Percentiles rank a stretch among this genome's conserved stretches.
phyloP scores from a whole-genome alignment of 495 filamentous ascomycete species.

The Penicillium longicatenatum region DNA sequence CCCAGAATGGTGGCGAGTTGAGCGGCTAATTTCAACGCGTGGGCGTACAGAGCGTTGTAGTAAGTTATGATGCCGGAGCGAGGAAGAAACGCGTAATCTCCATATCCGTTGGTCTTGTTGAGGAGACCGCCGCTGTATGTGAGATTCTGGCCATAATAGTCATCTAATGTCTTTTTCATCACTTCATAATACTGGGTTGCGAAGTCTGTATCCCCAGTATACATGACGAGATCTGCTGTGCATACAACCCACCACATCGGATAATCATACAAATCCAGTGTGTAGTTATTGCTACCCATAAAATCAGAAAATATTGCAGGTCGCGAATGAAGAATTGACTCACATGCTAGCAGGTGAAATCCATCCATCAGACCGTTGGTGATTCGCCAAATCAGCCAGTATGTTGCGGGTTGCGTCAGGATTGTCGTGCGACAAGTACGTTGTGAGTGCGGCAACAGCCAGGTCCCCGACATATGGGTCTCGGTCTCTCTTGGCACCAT shows the following conservation, averaged over 20 bases:
- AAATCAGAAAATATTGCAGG: not conserved
- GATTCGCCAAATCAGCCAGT: conserved; percentile 45
- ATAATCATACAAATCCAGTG: conserved; percentile 47
- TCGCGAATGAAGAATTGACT: not conserved
- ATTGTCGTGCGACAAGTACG: conserved; percentile 46
- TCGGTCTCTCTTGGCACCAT: conserved; percentile 51
- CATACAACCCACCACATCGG: conserved; percentile 49
- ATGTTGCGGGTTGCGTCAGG: conserved; percentile 39
- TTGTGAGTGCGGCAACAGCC: conserved; percentile 43
- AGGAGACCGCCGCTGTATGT: conserved; percentile 33
- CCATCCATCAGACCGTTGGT: conserved; percentile 51
- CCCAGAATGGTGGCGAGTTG: conserved; percentile 35
- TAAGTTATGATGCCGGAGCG: conserved; percentile 48
- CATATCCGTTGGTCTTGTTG: conserved; percentile 40
- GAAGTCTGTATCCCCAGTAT: conserved; percentile 41
- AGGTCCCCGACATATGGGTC: conserved; percentile 53
- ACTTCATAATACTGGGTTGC: conserved; percentile 32
- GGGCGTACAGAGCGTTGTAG: conserved; percentile 50
- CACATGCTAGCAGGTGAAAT: conserved; percentile 51
- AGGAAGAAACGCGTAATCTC: conserved; percentile 51
- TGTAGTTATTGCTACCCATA: conserved; percentile 38
- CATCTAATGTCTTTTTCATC: conserved; percentile 42
- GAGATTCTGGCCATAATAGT: conserved; percentile 14
- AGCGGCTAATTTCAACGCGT: conserved; percentile 43
- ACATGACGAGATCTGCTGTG: conserved; percentile 45